Base-by-base conservation (phyloP, 2,329 filamentous ascomycete species). In the Colletotrichum spaethianum region DNA sequence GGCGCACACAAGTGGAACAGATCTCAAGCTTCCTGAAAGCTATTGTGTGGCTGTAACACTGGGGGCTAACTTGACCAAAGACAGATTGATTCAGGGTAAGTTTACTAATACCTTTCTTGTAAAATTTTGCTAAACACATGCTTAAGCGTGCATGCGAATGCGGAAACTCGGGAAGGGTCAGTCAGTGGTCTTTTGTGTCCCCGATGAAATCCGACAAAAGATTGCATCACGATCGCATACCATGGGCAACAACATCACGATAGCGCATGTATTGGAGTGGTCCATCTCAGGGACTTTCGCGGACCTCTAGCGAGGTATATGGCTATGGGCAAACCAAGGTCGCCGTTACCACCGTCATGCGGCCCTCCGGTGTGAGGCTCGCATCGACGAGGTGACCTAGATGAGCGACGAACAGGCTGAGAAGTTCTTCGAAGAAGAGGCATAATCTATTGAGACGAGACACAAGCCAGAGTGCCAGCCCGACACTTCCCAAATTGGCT, bases 121-220 rank as follows among this genome's bases (percentile, higher is more conserved):
- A 1, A 7, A 7, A 12, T 28, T 8, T 1, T 28, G n/a, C 63
- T 76, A 33, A 67, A 31, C n/a, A 8, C 57, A n/a, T 3, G 9
- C 38, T 3, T 18, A 46, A 89, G 91, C 91, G 0, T 93, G 91
- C 70, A 93, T 93, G 90, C 80, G 93, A n/a, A 90, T 94, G 88
- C 80, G 92, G 14, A 89, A 91, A 70, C 84, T 95, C 0, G 93
- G 91, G 0, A 81, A 89, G 2, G 91, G 91, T 0, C 92, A 95
- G 74, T 90, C 89, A 0, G 86, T 94, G 0, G 81, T 88, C 0
- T 93, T 93, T 62, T 89, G 86, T 65, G 80, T 90, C 1, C 86
- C 90, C 0, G 76, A 83, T 1, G 92, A 94, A 69, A 89, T 94
- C 4, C 80, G 87, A 14, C 79, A 77, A 0, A 89, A 88, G 70